phyloP scores from a whole-genome alignment of 768 basidiomycete species.

The Collybia sp. region DNA sequence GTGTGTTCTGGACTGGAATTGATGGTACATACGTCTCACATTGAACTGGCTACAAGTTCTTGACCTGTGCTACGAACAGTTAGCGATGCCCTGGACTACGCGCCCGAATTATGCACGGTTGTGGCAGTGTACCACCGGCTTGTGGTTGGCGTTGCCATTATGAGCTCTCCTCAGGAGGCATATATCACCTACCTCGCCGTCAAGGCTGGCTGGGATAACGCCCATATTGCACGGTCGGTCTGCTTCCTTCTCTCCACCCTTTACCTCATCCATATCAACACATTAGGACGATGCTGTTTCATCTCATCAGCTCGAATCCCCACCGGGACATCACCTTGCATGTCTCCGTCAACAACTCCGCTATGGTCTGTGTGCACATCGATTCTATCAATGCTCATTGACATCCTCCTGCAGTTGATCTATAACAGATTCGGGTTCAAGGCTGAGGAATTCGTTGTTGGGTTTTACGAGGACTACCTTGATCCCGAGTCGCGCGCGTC shows the following conservation, averaged over 20 bases:
- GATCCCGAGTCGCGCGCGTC: constrained; percentile 64
- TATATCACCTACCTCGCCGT: constrained; percentile 84
- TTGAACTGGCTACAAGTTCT: background rate
- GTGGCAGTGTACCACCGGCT: constrained; percentile 66
- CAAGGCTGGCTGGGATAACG: constrained; percentile 75
- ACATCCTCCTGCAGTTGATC: constrained; percentile 42
- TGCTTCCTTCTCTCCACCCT: constrained; percentile 6
- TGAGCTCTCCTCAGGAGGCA: constrained; percentile 75
- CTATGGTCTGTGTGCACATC: constrained; percentile 48
- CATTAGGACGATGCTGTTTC: constrained; percentile 69
- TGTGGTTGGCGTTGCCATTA: constrained; percentile 69
- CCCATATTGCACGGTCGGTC: constrained; percentile 67
- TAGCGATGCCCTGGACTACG: constrained; percentile 61
- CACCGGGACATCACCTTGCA: constrained; percentile 77
- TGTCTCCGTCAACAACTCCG: constrained; percentile 77
- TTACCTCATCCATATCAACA: constrained; percentile 5
- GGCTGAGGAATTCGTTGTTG: constrained; percentile 77
- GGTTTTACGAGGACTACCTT: constrained; percentile 81
- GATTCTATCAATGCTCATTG: background rate
- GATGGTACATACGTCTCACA: constrained; percentile 42
- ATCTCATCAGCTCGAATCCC: constrained; percentile 67
- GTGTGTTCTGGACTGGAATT: constrained; percentile 75
- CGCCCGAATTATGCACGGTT: constrained; percentile 72
- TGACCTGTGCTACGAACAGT: constrained; percentile 33
- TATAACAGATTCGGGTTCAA: constrained; percentile 90